These are phyloP conservation scores for Rosa hybrid DNA, from an alignment of 331 rosid species.

Conservation along the genomic window DNA sequence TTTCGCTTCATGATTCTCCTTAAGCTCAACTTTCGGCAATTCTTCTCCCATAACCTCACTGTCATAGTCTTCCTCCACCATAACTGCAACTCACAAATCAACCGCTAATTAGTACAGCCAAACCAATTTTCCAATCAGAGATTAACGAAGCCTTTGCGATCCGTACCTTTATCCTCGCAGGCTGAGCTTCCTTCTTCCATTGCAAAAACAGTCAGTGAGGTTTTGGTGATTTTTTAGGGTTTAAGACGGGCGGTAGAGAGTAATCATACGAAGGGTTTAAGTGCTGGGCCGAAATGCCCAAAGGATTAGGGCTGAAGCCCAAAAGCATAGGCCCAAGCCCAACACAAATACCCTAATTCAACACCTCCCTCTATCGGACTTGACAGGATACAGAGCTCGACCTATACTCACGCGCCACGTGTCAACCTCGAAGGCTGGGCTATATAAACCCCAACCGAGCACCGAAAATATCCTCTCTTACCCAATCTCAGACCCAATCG, in stretches of 20 bases:
- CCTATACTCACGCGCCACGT: slow-evolving; percentile 28
- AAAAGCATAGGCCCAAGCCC: background rate
- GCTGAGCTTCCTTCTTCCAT: slow-evolving; percentile 15
- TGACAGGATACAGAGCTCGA: background rate
- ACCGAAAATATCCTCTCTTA: background rate
- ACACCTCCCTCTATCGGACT: background rate
- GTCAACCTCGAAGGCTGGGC: background rate
- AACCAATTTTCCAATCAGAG: background rate
- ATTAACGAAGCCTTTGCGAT: background rate
- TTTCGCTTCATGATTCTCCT: slow-evolving; percentile 53
- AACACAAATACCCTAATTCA: background rate
- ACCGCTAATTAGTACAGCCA: background rate
- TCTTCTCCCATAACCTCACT: slow-evolving; percentile 18
- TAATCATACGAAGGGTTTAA: background rate
- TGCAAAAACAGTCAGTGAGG: background rate
- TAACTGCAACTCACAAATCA: slow-evolving; percentile 11
- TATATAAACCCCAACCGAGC: slow-evolving; percentile 6
- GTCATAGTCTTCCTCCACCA: slow-evolving; percentile 27
- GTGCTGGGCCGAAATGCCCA: background rate
- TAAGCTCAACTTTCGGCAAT: slow-evolving; percentile 22
- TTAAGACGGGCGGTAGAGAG: background rate
- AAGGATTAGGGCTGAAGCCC: background rate
- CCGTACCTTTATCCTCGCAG: slow-evolving; percentile 10
- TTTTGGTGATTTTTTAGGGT: slow-evolving; percentile 1
- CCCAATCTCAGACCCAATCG: background rate